phyloP scores from a whole-genome alignment of 2,329 filamentous ascomycete genomes.

The Elsinoe necatrix region DNA sequence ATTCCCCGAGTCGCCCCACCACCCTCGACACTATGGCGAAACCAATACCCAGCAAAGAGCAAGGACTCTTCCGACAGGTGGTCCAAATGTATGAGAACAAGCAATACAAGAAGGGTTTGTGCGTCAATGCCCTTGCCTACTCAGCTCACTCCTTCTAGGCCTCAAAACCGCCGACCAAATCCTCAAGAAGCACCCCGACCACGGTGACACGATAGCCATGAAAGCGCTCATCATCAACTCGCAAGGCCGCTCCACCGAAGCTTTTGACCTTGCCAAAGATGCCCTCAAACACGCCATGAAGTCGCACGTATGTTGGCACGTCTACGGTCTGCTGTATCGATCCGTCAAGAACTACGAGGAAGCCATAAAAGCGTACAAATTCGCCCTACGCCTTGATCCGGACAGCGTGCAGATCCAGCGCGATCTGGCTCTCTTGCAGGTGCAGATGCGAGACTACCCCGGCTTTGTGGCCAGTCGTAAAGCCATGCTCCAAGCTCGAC shows the following conservation, averaged over 20 bases:
- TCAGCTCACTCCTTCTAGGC: conserved; percentile 43
- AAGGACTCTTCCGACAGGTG: conserved; percentile 85
- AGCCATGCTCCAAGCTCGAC: conserved; percentile 76
- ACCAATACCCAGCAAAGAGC: conserved; percentile 75
- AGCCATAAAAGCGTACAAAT: conserved; percentile 98
- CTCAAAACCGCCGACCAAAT: conserved; percentile 95
- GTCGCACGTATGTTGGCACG: conserved; percentile 98
- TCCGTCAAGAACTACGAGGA: conserved; percentile 97
- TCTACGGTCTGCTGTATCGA: conserved; percentile 89
- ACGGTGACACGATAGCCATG: conserved; percentile 98
- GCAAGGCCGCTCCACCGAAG: conserved; percentile 85
- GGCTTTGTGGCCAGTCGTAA: conserved; percentile 87
- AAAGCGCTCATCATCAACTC: conserved; percentile 95
- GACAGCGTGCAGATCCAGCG: conserved; percentile 89
- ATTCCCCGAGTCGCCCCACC: conserved; percentile 1
- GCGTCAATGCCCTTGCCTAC: conserved; percentile 16
- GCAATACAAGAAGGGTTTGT: conserved; percentile 78
- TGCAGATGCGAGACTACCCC: conserved; percentile 92
- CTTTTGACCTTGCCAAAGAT: conserved; percentile 84
- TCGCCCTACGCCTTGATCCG: conserved; percentile 86
- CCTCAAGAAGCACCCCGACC: conserved; percentile 84
- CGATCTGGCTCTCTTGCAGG: conserved; percentile 84
- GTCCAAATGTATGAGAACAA: conserved; percentile 97
- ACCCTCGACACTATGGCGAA: conserved; percentile 29
- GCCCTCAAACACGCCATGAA: conserved; percentile 96